Evolutionary conservation across 2,329 filamentous ascomycete genomes (phyloP), one percentile per base, ranked within the genome.

Genomic region (Pyrenophora teres): DNA sequence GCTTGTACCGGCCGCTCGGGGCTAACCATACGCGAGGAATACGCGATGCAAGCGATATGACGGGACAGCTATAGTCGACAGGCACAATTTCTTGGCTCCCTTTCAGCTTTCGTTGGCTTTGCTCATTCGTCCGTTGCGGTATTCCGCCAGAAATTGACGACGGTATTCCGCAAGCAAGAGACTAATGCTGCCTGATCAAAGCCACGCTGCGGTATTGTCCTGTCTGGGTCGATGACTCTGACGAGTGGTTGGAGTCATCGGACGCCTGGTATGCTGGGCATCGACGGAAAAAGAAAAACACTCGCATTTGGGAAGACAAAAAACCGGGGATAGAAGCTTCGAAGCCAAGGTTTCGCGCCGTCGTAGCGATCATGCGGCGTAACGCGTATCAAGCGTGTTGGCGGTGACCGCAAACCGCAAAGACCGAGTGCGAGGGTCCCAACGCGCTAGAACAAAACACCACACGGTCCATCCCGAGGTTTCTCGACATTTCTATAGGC

Each of bases 141-240:
- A 19, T 27, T 5, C 15, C 23, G 32, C n/a, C 2, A 32, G 19
- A 3, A 6, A 5, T 9, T 6, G 35, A 36, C 9, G 54, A 46
- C 35, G 16, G 27, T 10, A 19, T 27, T 3, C 15, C 23, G 32
- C n/a, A 6, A 21, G 5, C 19, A 21, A 21, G 19, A 3, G 9
- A 4, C 5, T 10, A 23, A 36, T n/a, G 54, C 46, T 51, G 56
- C 56, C 56, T 58, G 40, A 44, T 35, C 9, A 21, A 46, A 27
- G 46, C 46, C 31, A 36, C 38, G 6, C 15, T 15, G n/a, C 21
- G 36, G 35, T 21, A 19, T 25, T 32, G n/a, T 40, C n/a, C n/a
- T 46, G 15, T 23, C 12, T 31, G 12, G n/a, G 23, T 19, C 50
- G 50, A 56, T 56, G 46, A 27, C 13, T 25, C 23, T 39, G 23